Conservation (phyloP, 176 grass and related monocot genomes). For the Paspalum vaginatum region DNA sequence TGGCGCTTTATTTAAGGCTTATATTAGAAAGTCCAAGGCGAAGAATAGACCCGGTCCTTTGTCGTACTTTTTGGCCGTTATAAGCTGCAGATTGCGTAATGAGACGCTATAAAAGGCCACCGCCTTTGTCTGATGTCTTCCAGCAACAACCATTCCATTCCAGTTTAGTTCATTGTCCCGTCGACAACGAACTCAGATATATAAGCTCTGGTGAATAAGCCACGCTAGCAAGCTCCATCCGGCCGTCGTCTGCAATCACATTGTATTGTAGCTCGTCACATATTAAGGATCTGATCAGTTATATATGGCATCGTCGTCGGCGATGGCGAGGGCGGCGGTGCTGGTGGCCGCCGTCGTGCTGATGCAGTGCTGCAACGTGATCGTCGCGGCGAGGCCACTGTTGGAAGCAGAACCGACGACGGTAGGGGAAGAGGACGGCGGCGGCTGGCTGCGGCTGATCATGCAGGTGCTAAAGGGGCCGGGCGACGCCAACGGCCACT, state of each 20-base stretch:
- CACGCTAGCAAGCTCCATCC: no score
- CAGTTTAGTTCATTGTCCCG: no score
- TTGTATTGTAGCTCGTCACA: no score
- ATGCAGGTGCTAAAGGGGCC: neutral
- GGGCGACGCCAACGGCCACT: neutral
- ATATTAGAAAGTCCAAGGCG: neutral
- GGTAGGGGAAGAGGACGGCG: neutral
- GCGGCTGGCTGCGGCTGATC: neutral
- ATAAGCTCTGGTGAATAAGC: no score
- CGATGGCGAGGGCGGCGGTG: neutral
- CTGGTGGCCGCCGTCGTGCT: neutral
- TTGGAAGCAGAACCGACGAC: neutral
- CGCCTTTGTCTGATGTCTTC: neutral
- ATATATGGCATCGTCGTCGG: neutral
- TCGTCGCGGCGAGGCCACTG: constrained; percentile 27
- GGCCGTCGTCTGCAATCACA: no score
- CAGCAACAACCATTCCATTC: neutral
- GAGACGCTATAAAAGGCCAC: constrained; percentile 4
- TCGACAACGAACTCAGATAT: no score
- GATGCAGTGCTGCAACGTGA: constrained; percentile 21
- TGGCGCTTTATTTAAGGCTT: no score
- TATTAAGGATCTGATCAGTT: no score
- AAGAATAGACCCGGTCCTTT: neutral
- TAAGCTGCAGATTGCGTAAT: neutral
- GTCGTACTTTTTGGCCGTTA: neutral